These are phyloP conservation scores for Aureoboletus auriporus DNA, from an alignment of 768 basidiomycete genomes.

Conservation along the genomic window DNA sequence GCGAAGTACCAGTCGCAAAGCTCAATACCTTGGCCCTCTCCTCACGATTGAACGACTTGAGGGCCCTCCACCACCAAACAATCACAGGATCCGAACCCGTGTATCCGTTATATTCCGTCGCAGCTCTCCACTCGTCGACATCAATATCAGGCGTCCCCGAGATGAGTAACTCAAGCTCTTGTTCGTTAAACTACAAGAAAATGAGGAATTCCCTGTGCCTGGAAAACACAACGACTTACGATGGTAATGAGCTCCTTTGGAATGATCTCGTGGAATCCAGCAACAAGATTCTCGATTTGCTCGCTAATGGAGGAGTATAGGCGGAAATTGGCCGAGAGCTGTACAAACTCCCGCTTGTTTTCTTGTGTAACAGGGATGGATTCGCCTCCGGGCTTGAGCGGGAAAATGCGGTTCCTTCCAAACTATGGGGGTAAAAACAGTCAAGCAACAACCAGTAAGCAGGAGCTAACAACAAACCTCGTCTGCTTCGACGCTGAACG, in stretches of 20 bases:
- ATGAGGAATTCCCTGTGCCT: constrained; percentile 1
- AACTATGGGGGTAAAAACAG: constrained; percentile 48
- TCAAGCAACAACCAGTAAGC: neutral
- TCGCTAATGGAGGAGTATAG: constrained; percentile 92
- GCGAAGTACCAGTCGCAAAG: constrained; percentile 91
- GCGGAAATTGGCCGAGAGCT: constrained; percentile 91
- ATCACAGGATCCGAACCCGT: constrained; percentile 90
- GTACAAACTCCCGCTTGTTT: constrained; percentile 95
- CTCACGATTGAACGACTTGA: constrained; percentile 95
- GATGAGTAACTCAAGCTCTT: constrained; percentile 90
- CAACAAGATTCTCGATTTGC: constrained; percentile 86
- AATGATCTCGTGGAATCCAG: constrained; percentile 96
- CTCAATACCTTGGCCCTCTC: constrained; percentile 96
- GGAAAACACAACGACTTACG: constrained; percentile 41
- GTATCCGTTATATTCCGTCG: constrained; percentile 89
- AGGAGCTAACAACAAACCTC: constrained; percentile 46
- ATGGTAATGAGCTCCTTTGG: constrained; percentile 95
- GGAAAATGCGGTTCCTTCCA: constrained; percentile 83
- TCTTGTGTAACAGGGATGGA: constrained; percentile 88
- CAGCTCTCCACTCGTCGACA: constrained; percentile 94
- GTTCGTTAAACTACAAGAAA: constrained; percentile 75
- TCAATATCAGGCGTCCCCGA: constrained; percentile 99
- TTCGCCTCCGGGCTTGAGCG: constrained; percentile 84
- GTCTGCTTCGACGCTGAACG: constrained; percentile 94
- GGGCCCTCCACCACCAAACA: constrained; percentile 98